These are phyloP conservation scores for Sambucus nigra DNA, from an alignment of 129 eudicot genomes.

Conservation along the genomic window DNA sequence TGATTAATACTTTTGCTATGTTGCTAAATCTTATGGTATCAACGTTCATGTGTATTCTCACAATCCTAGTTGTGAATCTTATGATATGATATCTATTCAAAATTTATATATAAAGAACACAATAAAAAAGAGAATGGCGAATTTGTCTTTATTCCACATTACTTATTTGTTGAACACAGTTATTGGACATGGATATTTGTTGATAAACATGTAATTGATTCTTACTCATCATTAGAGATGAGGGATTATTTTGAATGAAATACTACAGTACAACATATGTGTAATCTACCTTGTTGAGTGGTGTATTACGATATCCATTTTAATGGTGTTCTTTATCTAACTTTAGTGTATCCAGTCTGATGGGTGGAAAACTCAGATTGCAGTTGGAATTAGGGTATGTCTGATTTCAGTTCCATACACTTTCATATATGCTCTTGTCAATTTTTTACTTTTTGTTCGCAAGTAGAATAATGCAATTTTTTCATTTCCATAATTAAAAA, in stretches of 20 bases:
- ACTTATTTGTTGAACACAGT: slow-evolving; percentile 36
- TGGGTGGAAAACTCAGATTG: slow-evolving; percentile 61
- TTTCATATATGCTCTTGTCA: too few species aligned
- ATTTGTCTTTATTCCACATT: slow-evolving; percentile 2
- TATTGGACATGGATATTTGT: slow-evolving; percentile 70
- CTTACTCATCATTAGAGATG: slow-evolving; percentile 51
- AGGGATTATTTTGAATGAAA: slow-evolving; percentile 6
- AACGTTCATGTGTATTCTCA: too few species aligned
- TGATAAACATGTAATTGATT: slow-evolving; percentile 26
- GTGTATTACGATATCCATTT: not conserved
- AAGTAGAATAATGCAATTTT: too few species aligned
- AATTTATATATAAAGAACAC: not conserved
- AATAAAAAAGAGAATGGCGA: not conserved
- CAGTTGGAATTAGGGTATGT: slow-evolving; percentile 75
- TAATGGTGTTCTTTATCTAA: slow-evolving; percentile 4
- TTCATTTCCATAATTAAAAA: too few species aligned
- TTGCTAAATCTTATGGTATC: too few species aligned
- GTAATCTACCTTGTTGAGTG: not conserved
- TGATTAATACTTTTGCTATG: too few species aligned
- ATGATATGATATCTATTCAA: too few species aligned
- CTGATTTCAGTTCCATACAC: too few species aligned
- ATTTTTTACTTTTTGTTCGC: too few species aligned
- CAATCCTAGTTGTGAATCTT: not conserved
- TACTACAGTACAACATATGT: not conserved
- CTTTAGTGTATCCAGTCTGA: slow-evolving; percentile 44